Conservation (phyloP, 495 filamentous ascomycete species). For the Barbatosphaeria neglecta region DNA sequence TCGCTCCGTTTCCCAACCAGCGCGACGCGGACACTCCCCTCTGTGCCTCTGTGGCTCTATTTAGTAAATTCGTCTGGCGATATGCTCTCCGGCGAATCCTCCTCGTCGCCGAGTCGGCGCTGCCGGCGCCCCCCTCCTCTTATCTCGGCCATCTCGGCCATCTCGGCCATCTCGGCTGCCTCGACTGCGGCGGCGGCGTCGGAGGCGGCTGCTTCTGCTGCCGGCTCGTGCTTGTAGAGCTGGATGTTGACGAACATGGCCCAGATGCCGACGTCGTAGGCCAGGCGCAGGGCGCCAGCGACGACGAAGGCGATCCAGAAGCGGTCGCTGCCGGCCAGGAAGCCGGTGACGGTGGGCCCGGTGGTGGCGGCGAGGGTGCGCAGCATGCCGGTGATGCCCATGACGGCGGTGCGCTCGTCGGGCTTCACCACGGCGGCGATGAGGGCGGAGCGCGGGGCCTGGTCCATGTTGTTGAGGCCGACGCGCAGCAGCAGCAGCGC, state of each 20-base stretch:
- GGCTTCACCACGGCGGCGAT: conserved; percentile 61
- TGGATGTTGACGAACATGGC: conserved; percentile 50
- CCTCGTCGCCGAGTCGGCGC: not conserved
- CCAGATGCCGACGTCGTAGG: conserved; percentile 65
- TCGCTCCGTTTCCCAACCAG: too few relatives aligned
- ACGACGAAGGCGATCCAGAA: conserved; percentile 69
- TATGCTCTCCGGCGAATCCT: not conserved
- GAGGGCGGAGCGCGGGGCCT: conserved; percentile 71
- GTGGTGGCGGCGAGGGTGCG: conserved; percentile 51
- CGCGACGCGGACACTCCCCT: not conserved
- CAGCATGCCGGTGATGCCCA: conserved; percentile 62
- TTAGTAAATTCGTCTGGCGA: not conserved
- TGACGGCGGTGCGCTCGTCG: conserved; percentile 68
- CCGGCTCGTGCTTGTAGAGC: conserved; percentile 26
- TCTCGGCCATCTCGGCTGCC: not conserved
- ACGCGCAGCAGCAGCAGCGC: conserved; percentile 57
- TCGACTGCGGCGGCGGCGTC: too few relatives aligned
- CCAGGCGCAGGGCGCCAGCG: conserved; percentile 56
- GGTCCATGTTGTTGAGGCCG: conserved; percentile 55
- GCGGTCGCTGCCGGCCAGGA: conserved; percentile 46
- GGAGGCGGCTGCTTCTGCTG: too few relatives aligned
- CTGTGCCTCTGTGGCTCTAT: not conserved
- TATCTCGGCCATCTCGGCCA: not conserved
- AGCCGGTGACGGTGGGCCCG: conserved; percentile 62
- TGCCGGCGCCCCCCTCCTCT: too few relatives aligned